These are phyloP conservation scores for Coelastrella sp. DNA, from an alignment of 139 green algal genomes.

Conservation along the genomic window DNA sequence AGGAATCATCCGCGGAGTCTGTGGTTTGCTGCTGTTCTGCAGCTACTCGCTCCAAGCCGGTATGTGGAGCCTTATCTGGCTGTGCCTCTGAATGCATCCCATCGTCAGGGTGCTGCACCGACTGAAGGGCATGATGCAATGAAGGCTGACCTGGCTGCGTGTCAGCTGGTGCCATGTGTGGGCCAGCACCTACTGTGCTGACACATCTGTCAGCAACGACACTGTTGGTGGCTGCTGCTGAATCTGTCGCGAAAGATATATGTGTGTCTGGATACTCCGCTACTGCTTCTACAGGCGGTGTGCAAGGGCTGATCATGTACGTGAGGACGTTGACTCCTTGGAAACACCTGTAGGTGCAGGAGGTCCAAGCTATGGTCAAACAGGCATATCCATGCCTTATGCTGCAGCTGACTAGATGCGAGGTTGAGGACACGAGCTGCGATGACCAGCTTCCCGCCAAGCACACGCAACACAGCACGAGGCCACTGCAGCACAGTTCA, in stretches of 20 bases:
- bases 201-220: slow-evolving; percentile 8
- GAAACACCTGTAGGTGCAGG: neutral
- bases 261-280: neutral
- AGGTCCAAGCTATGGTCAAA: no score
- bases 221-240: neutral
- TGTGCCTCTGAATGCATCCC: no score
- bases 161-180: slow-evolving; percentile 28
- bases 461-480: neutral
- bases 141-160: neutral
- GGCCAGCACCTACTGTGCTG: slow-evolving; percentile 13
- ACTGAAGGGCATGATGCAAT: neutral
- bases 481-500: neutral
- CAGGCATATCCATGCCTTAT: no score
- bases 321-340: neutral
- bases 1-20: slow-evolving; percentile 40
- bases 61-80: no score
- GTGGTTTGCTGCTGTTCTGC: neutral
- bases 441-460: neutral
- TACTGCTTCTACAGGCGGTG: neutral
- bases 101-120: neutral
- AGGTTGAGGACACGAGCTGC: neutral
- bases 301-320: slow-evolving; percentile 5
- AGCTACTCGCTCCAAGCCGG: no score
- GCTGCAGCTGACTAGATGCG: neutral
- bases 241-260: neutral